Base-by-base conservation (phyloP, 345 rosid species). In the Eucalyptus rudis region DNA sequence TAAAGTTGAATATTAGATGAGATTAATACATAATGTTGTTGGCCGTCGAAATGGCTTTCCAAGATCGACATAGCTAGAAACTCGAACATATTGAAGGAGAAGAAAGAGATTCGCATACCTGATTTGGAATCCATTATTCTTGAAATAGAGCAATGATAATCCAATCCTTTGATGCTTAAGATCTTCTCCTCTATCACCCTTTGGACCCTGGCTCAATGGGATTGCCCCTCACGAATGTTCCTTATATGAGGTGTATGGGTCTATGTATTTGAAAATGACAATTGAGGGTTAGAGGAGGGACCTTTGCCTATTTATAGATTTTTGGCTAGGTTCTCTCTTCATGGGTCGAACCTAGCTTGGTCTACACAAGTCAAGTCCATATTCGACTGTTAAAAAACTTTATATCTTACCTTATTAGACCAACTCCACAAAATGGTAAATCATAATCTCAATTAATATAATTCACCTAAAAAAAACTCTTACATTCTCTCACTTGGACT, bases 291-390 rank as follows among this genome's bases (percentile, higher is more conserved):
- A 11, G 31, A 59, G 4, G 31, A 59, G 29, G 4, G 66, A 25
- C 66, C n/a, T 59, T 25, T 25, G 2, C 66, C 0, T 59, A 59
- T 25, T 59, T 25, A 59, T 59, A 59, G 2, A 59, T 15, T 25
- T 59, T 59, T 59, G n/a, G 31, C 7, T 20, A 27, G 66, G 10
- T 27, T 27, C 3, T 59, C 0, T 24, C 4, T 25, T 59, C 66
- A 59, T 12, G 66, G 31, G 66, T 1, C 2, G 0, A 27, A 15
- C 66, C 14, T 1, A 10, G 0, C 0, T 58, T 0, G 1, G 1
- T 27, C 7, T 14, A 59, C 7, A 59, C 4, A 24, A 24, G 66
- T 27, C 6, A 5, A 1, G 2, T 27, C 2, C 14, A 59, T 59
- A 25, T 59, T 25, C 1, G 7, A 59, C 2, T 11, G 3, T 59